A percentile compares a stretch with the other conserved stretches of the same genome.
Evolutionary conservation across 257 asterid species (phyloP).

Genomic region (Nicotiana otophora): DNA sequence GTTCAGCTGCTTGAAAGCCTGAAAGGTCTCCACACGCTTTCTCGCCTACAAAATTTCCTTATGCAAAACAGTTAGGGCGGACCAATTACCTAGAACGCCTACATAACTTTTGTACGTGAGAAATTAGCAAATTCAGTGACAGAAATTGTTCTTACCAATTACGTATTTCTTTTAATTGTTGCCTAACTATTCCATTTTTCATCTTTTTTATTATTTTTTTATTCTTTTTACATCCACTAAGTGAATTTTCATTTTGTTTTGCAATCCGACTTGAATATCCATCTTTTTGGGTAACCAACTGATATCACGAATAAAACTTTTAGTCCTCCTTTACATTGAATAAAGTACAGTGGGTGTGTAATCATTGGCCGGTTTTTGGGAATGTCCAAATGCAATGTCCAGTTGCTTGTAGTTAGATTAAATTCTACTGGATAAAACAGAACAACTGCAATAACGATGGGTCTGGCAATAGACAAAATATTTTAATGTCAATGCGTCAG

Average conservation of each 20-base stretch:
- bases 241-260: not conserved
- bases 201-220: not conserved
- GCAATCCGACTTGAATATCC: not conserved
- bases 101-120: too few species aligned
- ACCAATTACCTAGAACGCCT: too few species aligned
- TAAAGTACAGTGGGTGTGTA: not conserved
- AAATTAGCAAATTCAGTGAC: not conserved
- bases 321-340: not conserved
- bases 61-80: not conserved
- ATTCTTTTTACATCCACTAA: not conserved
- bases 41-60: not conserved
- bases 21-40: not conserved
- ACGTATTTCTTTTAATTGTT: not conserved
- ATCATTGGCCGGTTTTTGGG: not conserved
- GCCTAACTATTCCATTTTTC: not conserved
- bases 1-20: not conserved
- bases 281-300: not conserved
- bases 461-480: not conserved
- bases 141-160: not conserved
- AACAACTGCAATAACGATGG: not conserved
- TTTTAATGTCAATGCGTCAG: not conserved
- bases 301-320: not conserved
- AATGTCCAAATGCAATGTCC: not conserved
- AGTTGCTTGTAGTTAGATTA: not conserved
- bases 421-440: not conserved